phyloP scores from a whole-genome alignment of 148 eudicot species.

The Camellia japonica region DNA sequence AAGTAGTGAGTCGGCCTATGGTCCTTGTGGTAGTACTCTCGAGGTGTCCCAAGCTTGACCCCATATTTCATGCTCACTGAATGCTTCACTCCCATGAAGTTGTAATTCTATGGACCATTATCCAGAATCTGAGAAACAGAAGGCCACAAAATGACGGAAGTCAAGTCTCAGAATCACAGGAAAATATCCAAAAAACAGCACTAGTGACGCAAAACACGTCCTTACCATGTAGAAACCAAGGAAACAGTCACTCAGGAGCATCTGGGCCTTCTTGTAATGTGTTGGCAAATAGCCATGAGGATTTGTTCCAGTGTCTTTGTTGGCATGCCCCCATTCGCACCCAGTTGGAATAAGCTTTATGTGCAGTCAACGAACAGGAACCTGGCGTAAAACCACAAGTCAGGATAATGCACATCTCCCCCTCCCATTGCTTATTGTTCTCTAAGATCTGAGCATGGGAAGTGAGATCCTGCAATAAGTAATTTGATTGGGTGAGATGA shows the following conservation, averaged over 20 bases:
- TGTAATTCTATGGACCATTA: constrained; percentile 92
- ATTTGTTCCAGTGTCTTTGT: constrained; percentile 80
- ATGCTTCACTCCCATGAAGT: constrained; percentile 98
- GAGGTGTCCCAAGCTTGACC: constrained; percentile 82
- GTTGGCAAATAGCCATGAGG: constrained; percentile 99
- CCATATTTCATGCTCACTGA: constrained; percentile 80
- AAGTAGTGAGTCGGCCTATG: constrained; percentile 92
- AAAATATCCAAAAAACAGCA: not conserved
- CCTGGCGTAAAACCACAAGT: constrained; percentile 99
- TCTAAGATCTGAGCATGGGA: constrained; percentile 80
- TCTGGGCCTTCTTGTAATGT: constrained; percentile 94
- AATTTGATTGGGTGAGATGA: constrained; percentile 6
- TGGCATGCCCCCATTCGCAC: constrained; percentile 93
- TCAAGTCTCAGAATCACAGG: not conserved
- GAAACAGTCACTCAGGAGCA: constrained; percentile 98
- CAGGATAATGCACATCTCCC: constrained; percentile 87
- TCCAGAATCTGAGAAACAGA: constrained; percentile 59
- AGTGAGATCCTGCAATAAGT: constrained; percentile 66
- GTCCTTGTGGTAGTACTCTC: constrained; percentile 89
- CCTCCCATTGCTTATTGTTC: constrained; percentile 96
- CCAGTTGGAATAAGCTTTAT: constrained; percentile 93
- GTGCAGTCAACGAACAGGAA: constrained; percentile 94
- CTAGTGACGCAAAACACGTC: not conserved
- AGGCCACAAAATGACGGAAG: not conserved
- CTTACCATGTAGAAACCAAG: constrained; percentile 98